A percentile compares a stretch with the other conserved stretches of the same genome.
Evolutionary conservation across 352 stramenopile genomes (phyloP).

Genomic region (Phytophthora citricola): DNA sequence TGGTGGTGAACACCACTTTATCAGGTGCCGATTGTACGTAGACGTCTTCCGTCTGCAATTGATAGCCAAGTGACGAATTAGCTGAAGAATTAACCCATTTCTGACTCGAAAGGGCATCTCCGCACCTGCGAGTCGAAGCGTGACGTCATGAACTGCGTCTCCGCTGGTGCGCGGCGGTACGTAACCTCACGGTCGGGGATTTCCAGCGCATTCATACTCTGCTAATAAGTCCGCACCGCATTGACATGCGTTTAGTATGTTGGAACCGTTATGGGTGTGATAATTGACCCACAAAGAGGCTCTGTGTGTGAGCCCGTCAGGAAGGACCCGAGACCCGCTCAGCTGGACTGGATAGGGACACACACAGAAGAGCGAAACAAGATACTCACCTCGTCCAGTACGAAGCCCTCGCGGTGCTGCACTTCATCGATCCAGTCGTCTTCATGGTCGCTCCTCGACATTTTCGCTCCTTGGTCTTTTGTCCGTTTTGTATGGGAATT

Average conservation of each 20-base stretch:
- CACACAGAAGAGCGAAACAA: background rate
- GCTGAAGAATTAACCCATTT: conserved; percentile 1
- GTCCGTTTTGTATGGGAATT: conserved; percentile 27
- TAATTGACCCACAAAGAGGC: conserved; percentile 18
- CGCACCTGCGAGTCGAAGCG: conserved; percentile 66
- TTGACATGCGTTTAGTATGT: conserved; percentile 26
- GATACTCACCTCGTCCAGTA: conserved; percentile 61
- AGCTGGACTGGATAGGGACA: background rate
- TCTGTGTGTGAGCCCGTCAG: background rate
- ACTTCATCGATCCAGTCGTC: conserved; percentile 71
- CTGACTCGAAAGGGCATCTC: background rate
- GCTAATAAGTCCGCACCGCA: conserved; percentile 28
- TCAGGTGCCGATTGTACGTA: conserved; percentile 26
- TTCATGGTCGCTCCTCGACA: conserved; percentile 69
- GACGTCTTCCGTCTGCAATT: conserved; percentile 36
- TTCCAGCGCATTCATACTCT: conserved; percentile 53
- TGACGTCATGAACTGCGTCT: conserved; percentile 63
- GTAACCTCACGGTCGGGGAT: conserved; percentile 62
- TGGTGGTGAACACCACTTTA: conserved; percentile 48
- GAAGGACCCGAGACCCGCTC: conserved; percentile 1
- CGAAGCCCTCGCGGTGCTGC: conserved; percentile 56
- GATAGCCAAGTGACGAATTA: conserved; percentile 11
- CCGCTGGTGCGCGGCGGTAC: conserved; percentile 65
- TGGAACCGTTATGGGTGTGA: conserved; percentile 5
- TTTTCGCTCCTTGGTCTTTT: conserved; percentile 26